Evolutionary conservation across 2,329 filamentous ascomycete genomes (phyloP).

Genomic region (Fusarium sp.): DNA sequence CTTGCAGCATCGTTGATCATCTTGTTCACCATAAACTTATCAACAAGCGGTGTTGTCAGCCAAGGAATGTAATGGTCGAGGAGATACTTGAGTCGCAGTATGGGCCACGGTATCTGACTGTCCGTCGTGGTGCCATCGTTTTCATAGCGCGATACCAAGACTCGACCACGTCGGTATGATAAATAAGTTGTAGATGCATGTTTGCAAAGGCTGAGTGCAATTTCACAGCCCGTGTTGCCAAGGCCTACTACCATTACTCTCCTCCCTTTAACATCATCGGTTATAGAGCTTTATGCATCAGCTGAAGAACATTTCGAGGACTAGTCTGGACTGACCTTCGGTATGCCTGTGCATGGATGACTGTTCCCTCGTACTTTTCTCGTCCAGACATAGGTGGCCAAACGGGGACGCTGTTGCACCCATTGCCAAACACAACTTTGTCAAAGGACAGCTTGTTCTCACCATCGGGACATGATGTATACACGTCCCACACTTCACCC

Average conservation of each 20-base stretch:
- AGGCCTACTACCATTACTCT: conserved; percentile 4
- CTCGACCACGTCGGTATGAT: background rate
- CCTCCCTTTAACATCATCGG: background rate
- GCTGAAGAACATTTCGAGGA: background rate
- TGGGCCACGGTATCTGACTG: conserved; percentile 7
- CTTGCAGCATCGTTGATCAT: conserved; percentile 5
- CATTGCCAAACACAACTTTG: conserved; percentile 1
- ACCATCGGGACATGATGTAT: background rate
- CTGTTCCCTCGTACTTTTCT: conserved; percentile 1
- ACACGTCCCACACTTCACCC: background rate
- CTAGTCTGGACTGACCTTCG: background rate
- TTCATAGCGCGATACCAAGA: background rate
- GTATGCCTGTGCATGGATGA: conserved; percentile 5
- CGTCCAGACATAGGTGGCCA: conserved; percentile 2
- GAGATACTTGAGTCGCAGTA: conserved; percentile 1
- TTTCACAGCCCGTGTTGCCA: conserved; percentile 8
- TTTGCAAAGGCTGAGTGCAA: conserved; percentile 1
- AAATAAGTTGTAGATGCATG: conserved; percentile 1
- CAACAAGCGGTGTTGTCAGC: conserved; percentile 1
- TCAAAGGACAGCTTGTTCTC: background rate
- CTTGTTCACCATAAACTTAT: background rate
- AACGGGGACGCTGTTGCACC: background rate
- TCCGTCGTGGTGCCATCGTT: conserved; percentile 3
- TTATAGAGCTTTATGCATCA: background rate
- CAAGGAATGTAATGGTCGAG: background rate